Conservation (phyloP, 176 grass and related monocot species). For the Phoenix dactylifera region DNA sequence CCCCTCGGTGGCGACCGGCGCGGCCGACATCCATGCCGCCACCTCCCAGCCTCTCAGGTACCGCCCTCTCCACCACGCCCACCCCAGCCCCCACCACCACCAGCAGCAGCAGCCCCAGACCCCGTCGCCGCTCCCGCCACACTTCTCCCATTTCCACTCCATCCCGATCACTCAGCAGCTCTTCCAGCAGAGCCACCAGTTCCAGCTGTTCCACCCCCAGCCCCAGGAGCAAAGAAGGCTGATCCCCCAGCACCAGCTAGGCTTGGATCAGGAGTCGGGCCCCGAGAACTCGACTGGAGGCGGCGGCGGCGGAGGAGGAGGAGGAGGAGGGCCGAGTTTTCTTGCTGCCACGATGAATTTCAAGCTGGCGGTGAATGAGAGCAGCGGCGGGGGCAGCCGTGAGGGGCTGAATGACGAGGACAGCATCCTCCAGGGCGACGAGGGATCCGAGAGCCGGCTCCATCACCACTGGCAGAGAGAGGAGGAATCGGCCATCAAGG, state of each 20-base stretch:
- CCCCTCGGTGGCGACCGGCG: neutral
- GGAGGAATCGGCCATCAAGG: slow-evolving; percentile 87
- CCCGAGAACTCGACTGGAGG: slow-evolving; percentile 35
- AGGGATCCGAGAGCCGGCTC: slow-evolving; percentile 48
- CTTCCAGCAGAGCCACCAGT: slow-evolving; percentile 18
- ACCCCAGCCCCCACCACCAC: no score
- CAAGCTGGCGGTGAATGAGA: slow-evolving; percentile 60
- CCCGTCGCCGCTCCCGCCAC: slow-evolving; percentile 1
- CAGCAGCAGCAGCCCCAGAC: neutral
- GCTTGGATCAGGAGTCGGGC: slow-evolving; percentile 60
- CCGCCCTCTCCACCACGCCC: slow-evolving; percentile 1
- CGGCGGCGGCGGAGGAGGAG: neutral
- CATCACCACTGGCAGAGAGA: slow-evolving; percentile 45
- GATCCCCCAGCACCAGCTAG: slow-evolving; percentile 50
- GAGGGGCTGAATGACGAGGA: no score
- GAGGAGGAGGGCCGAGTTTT: slow-evolving; percentile 29
- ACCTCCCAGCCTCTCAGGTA: slow-evolving; percentile 3
- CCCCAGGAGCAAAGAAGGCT: slow-evolving; percentile 24
- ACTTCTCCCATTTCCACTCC: neutral
- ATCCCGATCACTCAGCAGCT: slow-evolving; percentile 24
- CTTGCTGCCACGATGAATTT: slow-evolving; percentile 64
- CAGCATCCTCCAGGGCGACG: slow-evolving; percentile 36
- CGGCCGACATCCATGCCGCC: neutral
- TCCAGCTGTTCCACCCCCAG: slow-evolving; percentile 24
- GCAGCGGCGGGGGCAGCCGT: slow-evolving; percentile 16